Percentiles rank a stretch among this genome's conserved stretches.
These are phyloP conservation scores for Arthrobotrys sinensis DNA, from an alignment of 2,329 filamentous ascomycete genomes.

Conservation along the genomic window DNA sequence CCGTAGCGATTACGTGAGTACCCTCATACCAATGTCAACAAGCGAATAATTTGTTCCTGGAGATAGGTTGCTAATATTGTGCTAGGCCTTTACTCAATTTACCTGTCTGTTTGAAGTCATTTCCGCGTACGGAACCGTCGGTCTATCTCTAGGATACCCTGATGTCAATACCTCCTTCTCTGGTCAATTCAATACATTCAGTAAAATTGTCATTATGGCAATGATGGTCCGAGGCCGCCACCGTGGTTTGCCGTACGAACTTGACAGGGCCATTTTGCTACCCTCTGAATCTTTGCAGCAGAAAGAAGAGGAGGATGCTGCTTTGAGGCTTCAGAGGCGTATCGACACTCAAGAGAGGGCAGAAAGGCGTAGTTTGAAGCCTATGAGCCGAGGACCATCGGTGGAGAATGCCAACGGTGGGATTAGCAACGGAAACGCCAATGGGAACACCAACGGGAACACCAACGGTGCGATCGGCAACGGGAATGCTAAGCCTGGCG, in stretches of 20 bases:
- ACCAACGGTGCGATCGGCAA: constrained; percentile 3
- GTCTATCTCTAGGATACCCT: constrained; percentile 86
- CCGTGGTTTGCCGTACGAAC: constrained; percentile 78
- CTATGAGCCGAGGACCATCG: constrained; percentile 37
- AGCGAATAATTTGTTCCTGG: neutral
- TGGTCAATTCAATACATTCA: constrained; percentile 82
- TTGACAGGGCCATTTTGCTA: constrained; percentile 79
- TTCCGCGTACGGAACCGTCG: constrained; percentile 94
- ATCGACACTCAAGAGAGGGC: constrained; percentile 43
- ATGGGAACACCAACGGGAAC: constrained; percentile 1
- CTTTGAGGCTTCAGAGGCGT: constrained; percentile 66
- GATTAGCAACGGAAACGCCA: neutral
- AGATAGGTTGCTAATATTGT: neutral
- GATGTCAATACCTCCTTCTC: constrained; percentile 84
- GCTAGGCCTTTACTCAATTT: constrained; percentile 64
- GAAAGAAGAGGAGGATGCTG: constrained; percentile 73
- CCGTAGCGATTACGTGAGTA: constrained; percentile 62
- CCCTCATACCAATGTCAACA: neutral
- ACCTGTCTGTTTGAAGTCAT: constrained; percentile 83
- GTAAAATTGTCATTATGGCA: constrained; percentile 77
- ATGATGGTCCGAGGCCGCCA: constrained; percentile 80
- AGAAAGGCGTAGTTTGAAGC: constrained; percentile 38
- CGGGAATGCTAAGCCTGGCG: constrained; percentile 1
- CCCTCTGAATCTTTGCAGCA: constrained; percentile 77
- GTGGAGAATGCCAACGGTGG: constrained; percentile 30